Base-by-base conservation (phyloP, 148 eudicot species). In the Arbutus unedo region DNA sequence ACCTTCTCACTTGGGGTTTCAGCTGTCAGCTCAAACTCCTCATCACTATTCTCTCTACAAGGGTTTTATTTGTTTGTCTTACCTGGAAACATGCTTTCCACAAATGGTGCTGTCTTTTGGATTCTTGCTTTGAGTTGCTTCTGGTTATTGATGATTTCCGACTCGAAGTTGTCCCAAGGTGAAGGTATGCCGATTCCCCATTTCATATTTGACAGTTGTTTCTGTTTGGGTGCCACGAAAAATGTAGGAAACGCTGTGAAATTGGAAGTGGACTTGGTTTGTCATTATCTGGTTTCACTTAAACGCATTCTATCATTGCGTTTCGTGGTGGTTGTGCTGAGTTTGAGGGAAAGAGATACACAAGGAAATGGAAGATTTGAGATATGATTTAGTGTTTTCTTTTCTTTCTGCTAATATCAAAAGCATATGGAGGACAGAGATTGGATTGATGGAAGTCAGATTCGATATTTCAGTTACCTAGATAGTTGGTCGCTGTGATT, bases 101-200 rank as follows among this genome's bases (percentile, higher is more conserved):
- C 51, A 79, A 62, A 47, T 25, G 59, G 70, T 23, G 49, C 54
- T 77, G 8, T 59, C 73, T 31, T 44, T 47, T 76, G 66, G 62
- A 13, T 81, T 80, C 68, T 87, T 80, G 82, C 66, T 13, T 7
- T 85, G 38, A 47, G 75, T 9, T 77, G 59, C 72, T 71, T 86
- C 77, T 21, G 68, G 44, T 56, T 74, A 11, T 77, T 76, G 51
- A 71, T 81, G 5, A 60, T 74, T 31, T 62, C 85, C 1, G 49
- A 77, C 25, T 51, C 90, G 3, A 78, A 79, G 77, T 82, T 88
- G 84, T 83, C 87, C 7, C 90, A 70, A 68, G 77, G 77, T 76
- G 90, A 88, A 88, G 85, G 90, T 88, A 75, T 59, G 76, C 13
- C 1, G 71, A n/a, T 71, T 81, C 53, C 38, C 25, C 51, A 3